Percentiles rank a stretch among this genome's conserved stretches.
Conservation (phyloP, 805 yeast species). For the Grigorovia humatica region DNA sequence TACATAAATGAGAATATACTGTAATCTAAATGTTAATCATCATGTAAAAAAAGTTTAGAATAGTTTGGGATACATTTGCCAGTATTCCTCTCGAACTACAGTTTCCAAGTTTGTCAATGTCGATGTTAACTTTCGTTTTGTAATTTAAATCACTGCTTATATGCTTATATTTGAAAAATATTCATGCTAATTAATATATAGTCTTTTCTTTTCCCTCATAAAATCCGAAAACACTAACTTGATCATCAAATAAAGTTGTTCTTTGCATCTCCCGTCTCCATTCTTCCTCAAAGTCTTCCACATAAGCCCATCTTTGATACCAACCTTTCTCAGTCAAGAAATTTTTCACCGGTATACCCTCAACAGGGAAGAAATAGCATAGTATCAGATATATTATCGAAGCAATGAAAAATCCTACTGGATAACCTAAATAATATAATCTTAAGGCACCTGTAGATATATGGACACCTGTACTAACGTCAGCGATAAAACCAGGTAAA, state of each 20-base stretch:
- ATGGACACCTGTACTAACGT: constrained; percentile 50
- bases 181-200: constrained; percentile 1
- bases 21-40: too few relatives aligned
- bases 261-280: constrained; percentile 11
- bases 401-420: constrained; percentile 61
- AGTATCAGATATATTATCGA: constrained; percentile 43
- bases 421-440: constrained; percentile 61
- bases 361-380: constrained; percentile 44
- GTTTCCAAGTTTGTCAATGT: not conserved
- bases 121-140: not conserved
- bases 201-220: constrained; percentile 1
- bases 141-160: not conserved
- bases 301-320: constrained; percentile 51
- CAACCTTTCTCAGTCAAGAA: constrained; percentile 44
- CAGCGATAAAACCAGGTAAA: constrained; percentile 31
- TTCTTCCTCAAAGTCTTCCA: constrained; percentile 47
- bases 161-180: not conserved
- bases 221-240: constrained; percentile 1
- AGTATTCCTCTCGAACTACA: too few relatives aligned
- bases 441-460: constrained; percentile 65
- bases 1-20: too few relatives aligned
- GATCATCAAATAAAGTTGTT: constrained; percentile 1
- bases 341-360: constrained; percentile 31
- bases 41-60: too few relatives aligned
- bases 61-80: too few relatives aligned